Evolutionary conservation across 768 basidiomycete species (phyloP).

Genomic region (Podaxis mareebaensis): DNA sequence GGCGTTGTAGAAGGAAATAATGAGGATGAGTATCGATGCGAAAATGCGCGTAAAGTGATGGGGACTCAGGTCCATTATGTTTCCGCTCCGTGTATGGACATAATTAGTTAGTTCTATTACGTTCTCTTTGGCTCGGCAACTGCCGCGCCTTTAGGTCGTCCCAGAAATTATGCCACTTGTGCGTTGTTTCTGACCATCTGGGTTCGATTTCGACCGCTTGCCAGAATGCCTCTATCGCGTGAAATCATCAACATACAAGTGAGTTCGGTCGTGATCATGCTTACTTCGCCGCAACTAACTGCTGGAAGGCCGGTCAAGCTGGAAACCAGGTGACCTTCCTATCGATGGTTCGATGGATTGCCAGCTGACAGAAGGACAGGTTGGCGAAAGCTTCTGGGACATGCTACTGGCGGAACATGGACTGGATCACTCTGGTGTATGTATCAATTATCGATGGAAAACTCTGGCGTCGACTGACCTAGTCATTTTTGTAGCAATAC

Average conservation of each 20-base stretch:
- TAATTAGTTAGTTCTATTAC: not conserved
- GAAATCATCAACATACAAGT: conserved; percentile 87
- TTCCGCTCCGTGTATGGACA: not conserved
- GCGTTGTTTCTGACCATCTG: not conserved
- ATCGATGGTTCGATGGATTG: conserved; percentile 14
- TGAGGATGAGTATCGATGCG: not conserved
- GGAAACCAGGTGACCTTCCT: conserved; percentile 40
- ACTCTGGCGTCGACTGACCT: conserved; percentile 2
- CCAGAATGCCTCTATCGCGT: conserved; percentile 55
- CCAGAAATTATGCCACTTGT: not conserved
- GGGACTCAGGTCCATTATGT: not conserved
- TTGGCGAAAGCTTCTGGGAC: conserved; percentile 88
- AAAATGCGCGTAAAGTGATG: too few relatives aligned
- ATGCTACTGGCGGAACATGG: conserved; percentile 88
- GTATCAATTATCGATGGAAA: conserved; percentile 21
- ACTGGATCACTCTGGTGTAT: conserved; percentile 68
- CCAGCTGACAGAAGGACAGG: conserved; percentile 29
- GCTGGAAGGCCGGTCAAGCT: conserved; percentile 70
- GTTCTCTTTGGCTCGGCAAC: conserved; percentile 2
- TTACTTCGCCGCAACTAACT: conserved; percentile 13
- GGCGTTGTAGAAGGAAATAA: not conserved
- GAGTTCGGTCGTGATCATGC: conserved; percentile 17
- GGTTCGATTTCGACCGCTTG: not conserved
- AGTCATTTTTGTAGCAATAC: conserved; percentile 50
- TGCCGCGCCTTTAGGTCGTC: conserved; percentile 1